Evolutionary conservation across 495 filamentous ascomycete species (phyloP).

Genomic region (Penicillium silybi): DNA sequence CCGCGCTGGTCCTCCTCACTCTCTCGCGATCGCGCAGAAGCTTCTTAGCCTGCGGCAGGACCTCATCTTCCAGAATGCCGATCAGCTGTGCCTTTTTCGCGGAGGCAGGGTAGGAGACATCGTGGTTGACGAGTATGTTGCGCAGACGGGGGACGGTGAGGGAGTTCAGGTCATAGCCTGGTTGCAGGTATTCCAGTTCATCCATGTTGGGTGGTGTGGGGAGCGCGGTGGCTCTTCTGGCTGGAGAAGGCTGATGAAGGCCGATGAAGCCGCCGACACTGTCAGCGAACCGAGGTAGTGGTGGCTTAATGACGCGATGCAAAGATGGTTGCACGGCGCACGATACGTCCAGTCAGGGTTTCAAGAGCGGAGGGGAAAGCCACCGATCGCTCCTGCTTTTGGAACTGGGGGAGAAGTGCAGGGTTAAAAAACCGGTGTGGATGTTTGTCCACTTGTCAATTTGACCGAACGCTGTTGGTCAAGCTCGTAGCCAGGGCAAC

Average conservation of each 20-base stretch:
- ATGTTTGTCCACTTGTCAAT: slow-evolving; percentile 30
- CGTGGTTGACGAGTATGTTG: slow-evolving; percentile 82
- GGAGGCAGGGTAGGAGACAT: slow-evolving; percentile 75
- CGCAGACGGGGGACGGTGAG: slow-evolving; percentile 84
- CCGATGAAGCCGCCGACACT: slow-evolving; percentile 6
- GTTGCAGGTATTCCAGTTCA: slow-evolving; percentile 73
- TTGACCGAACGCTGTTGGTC: slow-evolving; percentile 18
- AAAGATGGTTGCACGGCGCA: slow-evolving; percentile 3
- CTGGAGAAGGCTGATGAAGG: not conserved
- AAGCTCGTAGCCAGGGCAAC: slow-evolving; percentile 40
- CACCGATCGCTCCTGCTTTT: slow-evolving; percentile 24
- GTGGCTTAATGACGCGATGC: not conserved
- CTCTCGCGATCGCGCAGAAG: slow-evolving; percentile 68
- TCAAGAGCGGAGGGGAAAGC: slow-evolving; percentile 6
- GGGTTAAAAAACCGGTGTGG: slow-evolving; percentile 7
- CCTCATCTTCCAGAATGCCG: slow-evolving; percentile 72
- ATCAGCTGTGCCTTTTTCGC: slow-evolving; percentile 87
- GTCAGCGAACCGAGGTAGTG: slow-evolving; percentile 1
- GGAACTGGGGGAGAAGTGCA: slow-evolving; percentile 9
- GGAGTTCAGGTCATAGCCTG: slow-evolving; percentile 76
- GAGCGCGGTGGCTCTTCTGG: not conserved
- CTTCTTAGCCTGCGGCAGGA: slow-evolving; percentile 71
- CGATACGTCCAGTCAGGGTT: slow-evolving; percentile 8
- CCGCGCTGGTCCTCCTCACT: slow-evolving; percentile 74
- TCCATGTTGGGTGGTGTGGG: slow-evolving; percentile 53